Conservation (phyloP, 768 basidiomycete genomes). For the Lyophyllum semitale region DNA sequence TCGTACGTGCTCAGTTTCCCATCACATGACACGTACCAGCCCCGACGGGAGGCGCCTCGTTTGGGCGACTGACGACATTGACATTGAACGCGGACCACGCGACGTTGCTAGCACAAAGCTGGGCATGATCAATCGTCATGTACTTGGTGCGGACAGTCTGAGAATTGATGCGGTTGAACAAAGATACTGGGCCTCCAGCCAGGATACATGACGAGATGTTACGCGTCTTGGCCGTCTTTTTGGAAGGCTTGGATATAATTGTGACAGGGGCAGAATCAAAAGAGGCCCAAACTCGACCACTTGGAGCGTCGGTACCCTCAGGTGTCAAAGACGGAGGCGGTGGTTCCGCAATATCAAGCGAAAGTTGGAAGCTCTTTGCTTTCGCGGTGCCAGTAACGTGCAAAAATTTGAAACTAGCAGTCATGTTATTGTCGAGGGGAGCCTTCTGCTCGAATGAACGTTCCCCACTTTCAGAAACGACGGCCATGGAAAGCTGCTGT, state of each 20-base stretch:
- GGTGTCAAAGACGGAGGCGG: constrained; percentile 50
- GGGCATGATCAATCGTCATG: constrained; percentile 87
- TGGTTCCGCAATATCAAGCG: constrained; percentile 83
- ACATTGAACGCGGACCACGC: constrained; percentile 95
- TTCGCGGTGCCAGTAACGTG: constrained; percentile 89
- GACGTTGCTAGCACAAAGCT: constrained; percentile 85
- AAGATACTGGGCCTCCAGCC: constrained; percentile 84
- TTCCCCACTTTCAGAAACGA: constrained; percentile 82
- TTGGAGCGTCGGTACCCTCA: constrained; percentile 45
- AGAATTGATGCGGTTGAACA: constrained; percentile 96
- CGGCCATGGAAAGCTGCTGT: constrained; percentile 83
- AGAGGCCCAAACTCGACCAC: constrained; percentile 83
- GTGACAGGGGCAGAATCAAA: constrained; percentile 92
- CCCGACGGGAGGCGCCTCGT: constrained; percentile 68
- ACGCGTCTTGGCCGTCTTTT: constrained; percentile 95
- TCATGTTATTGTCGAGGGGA: constrained; percentile 79
- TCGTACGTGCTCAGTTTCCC: constrained; percentile 31
- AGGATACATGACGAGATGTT: constrained; percentile 90
- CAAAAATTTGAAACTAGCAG: constrained; percentile 88
- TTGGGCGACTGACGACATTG: constrained; percentile 78
- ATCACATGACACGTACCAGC: constrained; percentile 67
- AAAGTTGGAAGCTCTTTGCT: constrained; percentile 86
- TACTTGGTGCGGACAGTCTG: constrained; percentile 98
- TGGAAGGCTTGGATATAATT: constrained; percentile 96
- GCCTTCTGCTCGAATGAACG: constrained; percentile 86